These are phyloP conservation scores for Closterium sp. DNA, from an alignment of 139 green algal genomes.

Conservation along the genomic window DNA sequence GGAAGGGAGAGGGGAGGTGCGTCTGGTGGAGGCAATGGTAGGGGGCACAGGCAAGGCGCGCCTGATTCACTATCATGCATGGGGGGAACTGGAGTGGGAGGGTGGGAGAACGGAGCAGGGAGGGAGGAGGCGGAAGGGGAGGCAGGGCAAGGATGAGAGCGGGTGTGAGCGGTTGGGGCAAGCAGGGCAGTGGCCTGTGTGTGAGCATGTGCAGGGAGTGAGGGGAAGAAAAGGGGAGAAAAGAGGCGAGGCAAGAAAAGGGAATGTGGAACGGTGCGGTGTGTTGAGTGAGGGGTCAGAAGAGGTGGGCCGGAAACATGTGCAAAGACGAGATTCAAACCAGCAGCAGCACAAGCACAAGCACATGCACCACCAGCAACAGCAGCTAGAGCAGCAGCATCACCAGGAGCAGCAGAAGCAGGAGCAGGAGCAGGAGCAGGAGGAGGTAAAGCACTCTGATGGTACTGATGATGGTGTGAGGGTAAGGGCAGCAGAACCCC, in stretches of 20 bases:
- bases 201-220: slow-evolving; percentile 1
- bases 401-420: too few relatives aligned
- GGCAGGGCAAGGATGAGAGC: not conserved
- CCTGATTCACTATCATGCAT: slow-evolving; percentile 33
- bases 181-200: not conserved
- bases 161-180: not conserved
- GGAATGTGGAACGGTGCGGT: not conserved
- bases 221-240: slow-evolving; percentile 10
- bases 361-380: too few relatives aligned
- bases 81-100: not conserved
- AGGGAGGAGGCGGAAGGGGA: not conserved
- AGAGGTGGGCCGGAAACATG: not conserved
- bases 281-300: not conserved
- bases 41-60: slow-evolving; percentile 7
- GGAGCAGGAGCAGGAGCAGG: too few relatives aligned
- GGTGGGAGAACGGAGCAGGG: not conserved
- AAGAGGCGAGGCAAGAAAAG: not conserved
- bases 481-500: not conserved
- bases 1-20: not conserved
- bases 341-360: not conserved
- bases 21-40: not conserved
- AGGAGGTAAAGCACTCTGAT: not conserved
- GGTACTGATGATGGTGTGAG: not conserved
- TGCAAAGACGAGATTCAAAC: not conserved
- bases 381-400: too few relatives aligned